Base-by-base conservation (phyloP, 169 alveolate species). In the Plasmodium adleri region DNA sequence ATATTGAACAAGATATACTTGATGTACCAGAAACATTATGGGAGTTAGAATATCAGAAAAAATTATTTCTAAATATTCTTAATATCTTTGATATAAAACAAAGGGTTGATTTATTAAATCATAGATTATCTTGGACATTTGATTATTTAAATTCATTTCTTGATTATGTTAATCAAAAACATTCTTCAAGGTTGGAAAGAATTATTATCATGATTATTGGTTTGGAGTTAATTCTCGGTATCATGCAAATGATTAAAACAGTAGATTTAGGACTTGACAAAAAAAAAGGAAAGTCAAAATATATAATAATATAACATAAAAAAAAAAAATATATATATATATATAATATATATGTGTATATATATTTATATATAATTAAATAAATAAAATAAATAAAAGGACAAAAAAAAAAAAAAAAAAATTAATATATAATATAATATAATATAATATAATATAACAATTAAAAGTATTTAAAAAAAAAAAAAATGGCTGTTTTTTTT, bases 131-230 rank as follows among this genome's bases (percentile, higher is more conserved):
- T 5, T 93, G 96, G 94, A 85, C 93, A 59, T 71, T 93, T 72
- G 94, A 93, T 63, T 87, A 92, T n/a, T 74, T 93, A 22, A 76
- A 93, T 49, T 93, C 96, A 28, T 92, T 91, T 58, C 86, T 92
- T 9, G 96, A 93, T 66, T 93, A 91, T 72, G 93, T 90, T 17
- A 76, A 93, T 39, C 95, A 93, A 66, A 89, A 90, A 59, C 95
- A 93, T 71, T 88, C 96, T 52, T 93, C 96, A 2, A 59, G 95
- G 10, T 56, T 93, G 32, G 96, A 93, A 85, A 88, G 92, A 80
- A 91, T 93, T 26, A 93, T 93, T 74, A 93, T 93, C 26, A 72
- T 72, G 22, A 88, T 93, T 10, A 88, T 93, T 49, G 92, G 95
- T 17, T 47, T 93, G 20, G 96, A 93, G 92, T 64, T 93, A 12